These are phyloP conservation scores for Botrytis tulipae DNA, from an alignment of 2,329 filamentous ascomycete species.

Conservation along the genomic window DNA sequence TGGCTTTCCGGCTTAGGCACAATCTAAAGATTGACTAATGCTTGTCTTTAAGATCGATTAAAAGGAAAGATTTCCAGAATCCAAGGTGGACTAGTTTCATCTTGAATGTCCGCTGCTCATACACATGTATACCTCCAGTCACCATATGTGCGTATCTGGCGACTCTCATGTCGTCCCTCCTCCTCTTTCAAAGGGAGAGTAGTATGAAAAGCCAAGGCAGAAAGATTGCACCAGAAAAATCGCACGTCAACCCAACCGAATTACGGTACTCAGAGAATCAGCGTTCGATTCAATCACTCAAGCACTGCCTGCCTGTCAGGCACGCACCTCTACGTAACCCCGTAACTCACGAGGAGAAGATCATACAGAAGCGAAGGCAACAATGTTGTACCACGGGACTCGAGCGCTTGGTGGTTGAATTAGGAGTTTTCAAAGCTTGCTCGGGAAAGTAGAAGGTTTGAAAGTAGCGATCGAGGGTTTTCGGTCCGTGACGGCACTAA, in stretches of 20 bases:
- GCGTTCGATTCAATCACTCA: not conserved
- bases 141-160: no score
- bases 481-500: not conserved
- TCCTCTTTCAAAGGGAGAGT: not conserved
- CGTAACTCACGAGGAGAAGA: not conserved
- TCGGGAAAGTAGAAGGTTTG: not conserved
- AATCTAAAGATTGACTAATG: not conserved
- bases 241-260: not conserved
- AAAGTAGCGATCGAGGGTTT: not conserved
- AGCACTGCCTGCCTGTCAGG: rapidly evolving
- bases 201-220: no score
- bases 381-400: rapidly evolving
- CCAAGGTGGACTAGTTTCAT: no score
- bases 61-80: not conserved
- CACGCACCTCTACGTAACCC: rapidly evolving
- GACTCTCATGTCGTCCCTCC: no score
- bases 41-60: not conserved
- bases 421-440: no score
- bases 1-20: not conserved
- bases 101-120: not conserved
- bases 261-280: no score
- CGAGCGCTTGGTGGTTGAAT: not conserved
- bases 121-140: not conserved
- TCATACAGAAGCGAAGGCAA: not conserved
- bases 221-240: not conserved